These are phyloP conservation scores for Globisporangium takayamanum DNA, from an alignment of 352 stramenopile species.

Conservation along the genomic window DNA sequence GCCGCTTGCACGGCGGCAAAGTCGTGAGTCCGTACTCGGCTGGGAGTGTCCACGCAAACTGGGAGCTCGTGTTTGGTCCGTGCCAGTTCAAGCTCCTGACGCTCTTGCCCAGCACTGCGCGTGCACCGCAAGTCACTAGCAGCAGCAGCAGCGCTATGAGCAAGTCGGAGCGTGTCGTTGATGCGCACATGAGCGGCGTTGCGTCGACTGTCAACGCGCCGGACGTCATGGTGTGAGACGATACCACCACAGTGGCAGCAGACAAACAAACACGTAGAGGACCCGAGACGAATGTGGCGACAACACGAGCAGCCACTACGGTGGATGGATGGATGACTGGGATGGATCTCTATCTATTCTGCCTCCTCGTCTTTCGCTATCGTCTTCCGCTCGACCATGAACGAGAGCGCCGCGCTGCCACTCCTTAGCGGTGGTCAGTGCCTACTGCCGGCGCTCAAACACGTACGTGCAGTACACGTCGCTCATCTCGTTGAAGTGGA, in stretches of 20 bases:
- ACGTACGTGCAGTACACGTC: constrained; percentile 87
- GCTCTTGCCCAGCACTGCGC: constrained; percentile 47
- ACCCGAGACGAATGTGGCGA: background rate
- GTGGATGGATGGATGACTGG: too few relatives aligned
- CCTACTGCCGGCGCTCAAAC: constrained; percentile 40
- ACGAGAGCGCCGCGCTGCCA: background rate
- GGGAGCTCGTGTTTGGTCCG: constrained; percentile 69
- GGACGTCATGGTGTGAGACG: constrained; percentile 3
- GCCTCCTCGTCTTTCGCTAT: too few relatives aligned
- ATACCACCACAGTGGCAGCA: background rate
- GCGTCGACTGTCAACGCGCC: background rate
- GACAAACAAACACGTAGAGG: background rate
- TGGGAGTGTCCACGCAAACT: constrained; percentile 64
- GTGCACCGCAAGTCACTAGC: constrained; percentile 12
- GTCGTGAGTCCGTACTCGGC: constrained; percentile 55
- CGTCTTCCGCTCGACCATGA: background rate
- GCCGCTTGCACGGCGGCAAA: constrained; percentile 40
- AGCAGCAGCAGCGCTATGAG: constrained; percentile 10
- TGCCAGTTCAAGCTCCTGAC: constrained; percentile 54
- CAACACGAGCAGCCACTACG: too few relatives aligned
- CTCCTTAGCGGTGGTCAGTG: too few relatives aligned
- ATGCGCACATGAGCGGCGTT: background rate
- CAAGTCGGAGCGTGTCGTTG: background rate
- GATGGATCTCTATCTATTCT: too few relatives aligned
- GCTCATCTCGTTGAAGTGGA: constrained; percentile 90